Conservation (phyloP, 208 protist species). For the Trypanosoma lewisi region DNA sequence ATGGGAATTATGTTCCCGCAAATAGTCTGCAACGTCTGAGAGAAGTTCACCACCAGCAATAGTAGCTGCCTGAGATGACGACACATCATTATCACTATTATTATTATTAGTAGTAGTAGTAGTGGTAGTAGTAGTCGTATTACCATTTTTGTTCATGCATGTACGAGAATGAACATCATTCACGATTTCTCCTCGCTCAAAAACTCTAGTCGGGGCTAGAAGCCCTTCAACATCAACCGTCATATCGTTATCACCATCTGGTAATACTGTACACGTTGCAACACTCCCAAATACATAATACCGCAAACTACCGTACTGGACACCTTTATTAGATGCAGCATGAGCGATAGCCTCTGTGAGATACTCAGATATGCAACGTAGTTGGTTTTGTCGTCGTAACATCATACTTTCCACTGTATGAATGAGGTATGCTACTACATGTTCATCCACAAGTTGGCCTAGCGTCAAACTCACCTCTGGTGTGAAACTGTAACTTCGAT, state of each 20-base stretch:
- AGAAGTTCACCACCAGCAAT: constrained; percentile 73
- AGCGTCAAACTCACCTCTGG: constrained; percentile 57
- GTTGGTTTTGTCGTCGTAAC: constrained; percentile 50
- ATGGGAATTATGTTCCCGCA: constrained; percentile 40
- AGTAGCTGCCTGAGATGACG: constrained; percentile 49
- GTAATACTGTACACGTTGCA: constrained; percentile 82
- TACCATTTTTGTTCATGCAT: background rate
- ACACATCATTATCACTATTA: constrained; percentile 27
- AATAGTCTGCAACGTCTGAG: constrained; percentile 58
- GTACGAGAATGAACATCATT: background rate
- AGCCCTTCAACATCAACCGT: constrained; percentile 81
- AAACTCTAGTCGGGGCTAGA: constrained; percentile 25
- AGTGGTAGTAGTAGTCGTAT: background rate
- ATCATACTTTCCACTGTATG: constrained; percentile 28
- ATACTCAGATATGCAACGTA: constrained; percentile 51
- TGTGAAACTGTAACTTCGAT: constrained; percentile 38
- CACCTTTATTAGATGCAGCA: constrained; percentile 26
- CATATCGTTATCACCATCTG: constrained; percentile 88
- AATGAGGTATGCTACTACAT: constrained; percentile 56
- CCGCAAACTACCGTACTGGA: constrained; percentile 52
- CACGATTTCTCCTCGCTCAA: background rate
- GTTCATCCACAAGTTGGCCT: constrained; percentile 52
- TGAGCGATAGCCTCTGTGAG: constrained; percentile 62
- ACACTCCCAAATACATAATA: constrained; percentile 88
- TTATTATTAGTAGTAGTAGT: background rate